These are phyloP conservation scores for Pholiota conissans DNA, from an alignment of 768 basidiomycete genomes.

Conservation along the genomic window DNA sequence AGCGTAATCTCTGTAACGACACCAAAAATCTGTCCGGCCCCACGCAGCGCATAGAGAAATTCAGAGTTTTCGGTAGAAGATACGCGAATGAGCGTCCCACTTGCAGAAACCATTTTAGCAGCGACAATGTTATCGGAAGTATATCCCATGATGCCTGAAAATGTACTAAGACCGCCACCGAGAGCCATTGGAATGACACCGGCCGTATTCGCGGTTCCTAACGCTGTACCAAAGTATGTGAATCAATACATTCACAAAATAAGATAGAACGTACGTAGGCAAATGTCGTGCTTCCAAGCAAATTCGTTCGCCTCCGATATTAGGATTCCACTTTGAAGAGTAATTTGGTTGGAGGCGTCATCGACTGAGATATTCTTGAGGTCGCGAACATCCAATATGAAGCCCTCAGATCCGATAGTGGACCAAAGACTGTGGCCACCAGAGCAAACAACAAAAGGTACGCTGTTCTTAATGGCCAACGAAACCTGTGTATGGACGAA, in stretches of 20 bases:
- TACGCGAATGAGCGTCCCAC: background rate
- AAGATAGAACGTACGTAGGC: constrained; percentile 5
- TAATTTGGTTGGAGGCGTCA: background rate
- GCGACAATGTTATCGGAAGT: constrained; percentile 9
- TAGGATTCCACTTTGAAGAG: constrained; percentile 10
- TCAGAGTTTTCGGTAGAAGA: constrained; percentile 1
- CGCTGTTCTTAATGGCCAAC: background rate
- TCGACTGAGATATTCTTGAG: background rate
- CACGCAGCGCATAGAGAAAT: constrained; percentile 7
- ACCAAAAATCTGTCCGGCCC: constrained; percentile 9
- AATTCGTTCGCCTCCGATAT: constrained; percentile 6
- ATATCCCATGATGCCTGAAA: constrained; percentile 5
- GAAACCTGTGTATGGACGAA: background rate
- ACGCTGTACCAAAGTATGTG: background rate
- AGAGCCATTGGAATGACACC: constrained; percentile 11
- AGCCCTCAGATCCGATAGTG: constrained; percentile 6
- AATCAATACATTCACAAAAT: background rate
- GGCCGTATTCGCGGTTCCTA: constrained; percentile 10
- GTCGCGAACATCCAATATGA: constrained; percentile 7
- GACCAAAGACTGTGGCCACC: constrained; percentile 12
- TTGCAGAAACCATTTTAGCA: constrained; percentile 9
- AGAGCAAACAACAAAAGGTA: constrained; percentile 8
- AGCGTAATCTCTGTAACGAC: constrained; percentile 9
- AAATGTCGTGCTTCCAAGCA: constrained; percentile 7
- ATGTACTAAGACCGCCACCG: constrained; percentile 8